These are phyloP conservation scores for Zea mays DNA, from an alignment of 176 grass and related monocot genomes.

Conservation along the genomic window Zm-B73-REFERENCE-NAM-5.0 NC_050104.1:30615501-30616000, in stretches of 20 bases:
- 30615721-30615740: constrained; percentile 16
- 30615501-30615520: constrained; percentile 63
- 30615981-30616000: constrained; percentile 40
- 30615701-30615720: background rate
- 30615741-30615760: constrained; percentile 24
- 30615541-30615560: constrained; percentile 81
- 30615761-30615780: constrained; percentile 95
- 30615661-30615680: constrained; percentile 7
- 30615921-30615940: constrained; percentile 53
- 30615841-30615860: constrained; percentile 67
- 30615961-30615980: background rate
- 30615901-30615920: constrained; percentile 97
- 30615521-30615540: constrained; percentile 54
- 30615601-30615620: constrained; percentile 99
- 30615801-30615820: constrained; percentile 90
- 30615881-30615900: constrained; percentile 84
- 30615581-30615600: constrained; percentile 94
- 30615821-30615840: constrained; percentile 99
- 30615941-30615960: background rate
- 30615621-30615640: constrained; percentile 70
- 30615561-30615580: constrained; percentile 92
- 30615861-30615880: constrained; percentile 82
- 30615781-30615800: constrained; percentile 80
- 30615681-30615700: constrained; percentile 33
- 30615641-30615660: constrained; percentile 85